Conservation (phyloP, 129 eudicot genomes). For the Centella asiatica region DNA sequence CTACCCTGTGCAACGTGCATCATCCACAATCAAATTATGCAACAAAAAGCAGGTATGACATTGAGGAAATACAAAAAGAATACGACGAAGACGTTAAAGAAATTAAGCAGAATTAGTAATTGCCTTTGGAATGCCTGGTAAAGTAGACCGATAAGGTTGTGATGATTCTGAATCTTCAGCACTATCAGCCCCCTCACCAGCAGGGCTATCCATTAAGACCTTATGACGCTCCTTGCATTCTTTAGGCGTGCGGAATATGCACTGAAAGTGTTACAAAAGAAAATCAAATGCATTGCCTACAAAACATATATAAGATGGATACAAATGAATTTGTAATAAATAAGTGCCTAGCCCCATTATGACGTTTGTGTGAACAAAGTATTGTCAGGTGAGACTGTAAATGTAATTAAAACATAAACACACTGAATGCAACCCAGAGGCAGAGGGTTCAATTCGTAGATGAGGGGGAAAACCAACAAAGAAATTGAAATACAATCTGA, state of each 20-base stretch:
- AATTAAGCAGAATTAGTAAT: not conserved
- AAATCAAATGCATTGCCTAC: not conserved
- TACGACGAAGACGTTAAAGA: not conserved
- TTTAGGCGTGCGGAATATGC: conserved; percentile 69
- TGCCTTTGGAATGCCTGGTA: conserved; percentile 97
- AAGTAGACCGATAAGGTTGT: conserved; percentile 85
- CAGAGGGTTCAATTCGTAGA: no score
- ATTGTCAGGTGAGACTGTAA: not conserved
- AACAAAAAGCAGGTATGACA: not conserved
- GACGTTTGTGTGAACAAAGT: not conserved
- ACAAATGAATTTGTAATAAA: conserved; percentile 6
- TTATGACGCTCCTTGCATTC: conserved; percentile 91
- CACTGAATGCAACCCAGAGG: no score
- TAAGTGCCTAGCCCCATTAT: not conserved
- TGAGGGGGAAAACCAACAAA: not conserved
- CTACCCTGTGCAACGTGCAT: conserved; percentile 61
- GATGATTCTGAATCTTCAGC: conserved; percentile 94
- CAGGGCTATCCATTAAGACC: conserved; percentile 60
- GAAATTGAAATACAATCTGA: not conserved
- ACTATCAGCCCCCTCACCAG: conserved; percentile 87
- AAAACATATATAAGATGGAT: not conserved
- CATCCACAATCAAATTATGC: conserved; percentile 15
- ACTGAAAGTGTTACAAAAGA: conserved; percentile 37
- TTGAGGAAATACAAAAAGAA: not conserved
- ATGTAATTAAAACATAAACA: not conserved